Conservation (phyloP, 257 asterid genomes). For the Petunia secreta region DNA sequence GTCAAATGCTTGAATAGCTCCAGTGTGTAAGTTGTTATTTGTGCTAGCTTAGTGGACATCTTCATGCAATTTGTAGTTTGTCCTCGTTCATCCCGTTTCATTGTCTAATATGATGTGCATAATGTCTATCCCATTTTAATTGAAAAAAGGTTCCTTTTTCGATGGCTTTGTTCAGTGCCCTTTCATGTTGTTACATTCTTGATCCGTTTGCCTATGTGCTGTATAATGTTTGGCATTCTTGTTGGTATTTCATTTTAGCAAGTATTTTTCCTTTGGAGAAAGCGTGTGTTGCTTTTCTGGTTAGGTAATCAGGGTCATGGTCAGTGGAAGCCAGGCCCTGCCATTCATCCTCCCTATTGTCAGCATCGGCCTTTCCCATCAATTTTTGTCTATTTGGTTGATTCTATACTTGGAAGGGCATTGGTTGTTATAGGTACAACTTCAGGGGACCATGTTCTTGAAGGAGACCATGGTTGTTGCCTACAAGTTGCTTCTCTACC, state of each 20-base stretch:
- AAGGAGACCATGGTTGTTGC: too few species aligned
- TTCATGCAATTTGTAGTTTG: conserved; percentile 42
- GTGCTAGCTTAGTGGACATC: conserved; percentile 45
- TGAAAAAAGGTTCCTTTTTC: background rate
- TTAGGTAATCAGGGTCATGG: too few species aligned
- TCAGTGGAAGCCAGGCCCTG: too few species aligned
- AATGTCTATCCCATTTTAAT: background rate
- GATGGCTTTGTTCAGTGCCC: background rate
- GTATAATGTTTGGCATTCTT: background rate
- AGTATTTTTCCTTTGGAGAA: background rate
- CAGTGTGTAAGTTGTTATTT: conserved; percentile 48
- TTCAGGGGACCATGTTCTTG: too few species aligned
- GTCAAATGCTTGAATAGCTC: conserved; percentile 43
- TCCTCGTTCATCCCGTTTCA: conserved; percentile 17
- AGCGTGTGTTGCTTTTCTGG: background rate
- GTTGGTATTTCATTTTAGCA: background rate
- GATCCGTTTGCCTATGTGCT: background rate
- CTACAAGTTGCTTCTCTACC: too few species aligned
- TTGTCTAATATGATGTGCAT: background rate
- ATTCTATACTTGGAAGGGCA: too few species aligned
- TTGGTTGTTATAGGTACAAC: too few species aligned
- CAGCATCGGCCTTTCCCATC: too few species aligned
- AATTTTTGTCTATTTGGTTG: too few species aligned
- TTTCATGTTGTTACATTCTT: background rate
- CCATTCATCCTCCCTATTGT: too few species aligned